Percentiles rank a stretch among this genome's conserved stretches.
These are phyloP conservation scores for Penicillium sumatraense DNA, from an alignment of 2,329 filamentous ascomycete species.

Conservation along the genomic window DNA sequence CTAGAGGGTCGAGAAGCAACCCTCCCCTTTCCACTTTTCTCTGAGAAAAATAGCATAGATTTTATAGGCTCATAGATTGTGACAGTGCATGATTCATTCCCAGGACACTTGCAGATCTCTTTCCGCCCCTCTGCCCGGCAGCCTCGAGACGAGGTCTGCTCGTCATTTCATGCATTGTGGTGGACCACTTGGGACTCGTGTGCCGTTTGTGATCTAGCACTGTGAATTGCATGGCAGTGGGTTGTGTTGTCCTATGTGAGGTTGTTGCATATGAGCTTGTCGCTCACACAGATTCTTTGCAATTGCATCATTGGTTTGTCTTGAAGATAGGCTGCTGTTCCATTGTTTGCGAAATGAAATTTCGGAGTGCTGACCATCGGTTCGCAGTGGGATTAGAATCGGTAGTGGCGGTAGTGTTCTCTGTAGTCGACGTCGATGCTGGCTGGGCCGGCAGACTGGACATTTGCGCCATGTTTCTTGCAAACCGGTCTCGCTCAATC, in stretches of 20 bases:
- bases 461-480: conserved; percentile 79
- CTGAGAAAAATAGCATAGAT: background rate
- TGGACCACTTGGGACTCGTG: background rate
- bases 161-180: background rate
- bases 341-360: conserved; percentile 84
- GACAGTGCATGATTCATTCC: background rate
- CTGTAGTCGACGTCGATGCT: conserved; percentile 28
- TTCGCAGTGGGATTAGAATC: conserved; percentile 52
- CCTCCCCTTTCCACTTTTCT: too few relatives aligned
- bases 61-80: background rate
- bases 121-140: background rate
- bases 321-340: conserved; percentile 82
- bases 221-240: background rate
- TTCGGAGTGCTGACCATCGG: conserved; percentile 80
- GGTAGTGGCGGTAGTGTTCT: conserved; percentile 16
- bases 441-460: conserved; percentile 44
- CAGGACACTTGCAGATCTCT: background rate
- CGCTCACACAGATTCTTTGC: too few relatives aligned
- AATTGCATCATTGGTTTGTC: conserved; percentile 30
- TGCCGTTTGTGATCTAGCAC: background rate
- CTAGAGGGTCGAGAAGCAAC: too few relatives aligned
- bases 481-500: conserved; percentile 82
- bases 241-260: background rate
- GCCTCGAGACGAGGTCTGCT: background rate
- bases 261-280: too few relatives aligned